Evolutionary conservation across 108 stramenopile genomes (phyloP), one percentile per base, ranked within the genome.

Genomic region (Chaetoceros muelleri): DNA sequence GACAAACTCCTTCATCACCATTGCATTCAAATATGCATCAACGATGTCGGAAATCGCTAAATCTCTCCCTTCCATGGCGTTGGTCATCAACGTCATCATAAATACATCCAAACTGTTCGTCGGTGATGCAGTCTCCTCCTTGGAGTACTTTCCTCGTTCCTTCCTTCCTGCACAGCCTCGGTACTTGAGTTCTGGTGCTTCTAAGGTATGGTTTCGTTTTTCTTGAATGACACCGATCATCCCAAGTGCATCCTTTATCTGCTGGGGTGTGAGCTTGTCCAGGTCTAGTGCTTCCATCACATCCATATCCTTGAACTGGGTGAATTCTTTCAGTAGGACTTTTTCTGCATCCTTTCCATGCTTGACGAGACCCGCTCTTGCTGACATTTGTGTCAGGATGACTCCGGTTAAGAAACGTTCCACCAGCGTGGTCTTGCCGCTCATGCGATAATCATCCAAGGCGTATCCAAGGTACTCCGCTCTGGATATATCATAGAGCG

Each of bases 51-150:
- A 44, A 2, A 44, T 55, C 2, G 62, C 53, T 2, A 55, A 40
- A 21, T 61, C 52, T 30, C 61, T 2, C 24, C 30, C 30, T 21
- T 63, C 62, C 2, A 18, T 3, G 2, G 57, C 62, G 30, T 64
- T 62, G 20, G 58, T 60, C 16, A 57, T 46, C 1, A 40, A 44
- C 17, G 63, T 26, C 0, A 66, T 46, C 3, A 63, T 20, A 18
- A 61, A 20, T 18, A 68, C 46, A 13, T 72, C 67, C 1, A 40
- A n/a, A 0, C 53, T 21, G 0, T 61, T 55, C n/a, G 71, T 70
- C 13, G 71, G 71, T 2, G 69, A 66, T 0, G 46, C 44, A 1
- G 64, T 31, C 8, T 78, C 72, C 2, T 48, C 48, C 28, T 65
- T 59, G 0, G 1, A 2, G 20, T 44, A 27, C 0, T 24, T 29